Conservation (phyloP, 768 basidiomycete genomes). For the Tremella fuciformis region DNA sequence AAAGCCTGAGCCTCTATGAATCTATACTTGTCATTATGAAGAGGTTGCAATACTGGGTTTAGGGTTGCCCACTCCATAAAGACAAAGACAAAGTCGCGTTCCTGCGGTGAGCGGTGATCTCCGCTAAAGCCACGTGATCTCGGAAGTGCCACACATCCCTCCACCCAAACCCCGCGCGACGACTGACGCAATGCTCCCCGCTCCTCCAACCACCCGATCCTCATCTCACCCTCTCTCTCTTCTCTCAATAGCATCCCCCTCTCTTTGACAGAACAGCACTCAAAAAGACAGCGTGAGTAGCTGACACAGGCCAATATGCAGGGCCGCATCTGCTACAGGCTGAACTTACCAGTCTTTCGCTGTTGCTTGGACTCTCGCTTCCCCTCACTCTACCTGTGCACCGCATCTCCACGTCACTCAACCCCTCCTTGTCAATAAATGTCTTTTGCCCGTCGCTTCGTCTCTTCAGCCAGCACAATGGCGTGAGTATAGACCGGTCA, state of each 20-base stretch:
- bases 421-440: constrained; percentile 20
- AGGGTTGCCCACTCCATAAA: too few species aligned
- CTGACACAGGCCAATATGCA: not conserved
- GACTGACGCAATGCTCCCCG: not conserved
- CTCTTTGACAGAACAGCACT: not conserved
- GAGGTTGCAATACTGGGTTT: too few species aligned
- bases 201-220: not conserved
- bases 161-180: too few species aligned
- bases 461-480: constrained; percentile 46
- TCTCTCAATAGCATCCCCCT: not conserved
- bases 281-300: too few species aligned
- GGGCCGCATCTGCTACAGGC: constrained; percentile 17
- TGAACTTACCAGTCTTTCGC: constrained; percentile 35
- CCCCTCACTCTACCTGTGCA: not conserved
- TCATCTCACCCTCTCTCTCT: constrained; percentile 2
- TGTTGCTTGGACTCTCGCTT: not conserved
- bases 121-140: too few species aligned
- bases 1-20: too few species aligned
- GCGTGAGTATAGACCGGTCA: constrained; percentile 28
- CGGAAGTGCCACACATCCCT: too few species aligned
- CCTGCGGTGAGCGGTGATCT: too few species aligned
- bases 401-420: constrained; percentile 1
- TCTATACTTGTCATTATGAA: too few species aligned
- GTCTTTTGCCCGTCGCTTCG: constrained; percentile 48
- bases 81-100: too few species aligned